Evolutionary conservation across 768 basidiomycete genomes (phyloP).

Genomic region (Suillus paluster): DNA sequence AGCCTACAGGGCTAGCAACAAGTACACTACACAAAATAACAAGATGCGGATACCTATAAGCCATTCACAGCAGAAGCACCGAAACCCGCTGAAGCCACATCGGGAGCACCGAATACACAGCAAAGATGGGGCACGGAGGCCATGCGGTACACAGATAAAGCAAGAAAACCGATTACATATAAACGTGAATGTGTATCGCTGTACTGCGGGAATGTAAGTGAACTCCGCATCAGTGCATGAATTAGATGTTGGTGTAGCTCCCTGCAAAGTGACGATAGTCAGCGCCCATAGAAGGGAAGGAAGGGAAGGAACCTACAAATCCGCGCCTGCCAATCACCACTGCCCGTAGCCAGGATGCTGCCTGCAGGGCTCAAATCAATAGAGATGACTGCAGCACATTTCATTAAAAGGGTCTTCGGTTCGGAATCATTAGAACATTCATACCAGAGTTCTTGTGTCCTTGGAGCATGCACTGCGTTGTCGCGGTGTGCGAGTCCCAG

Average conservation of each 20-base stretch:
- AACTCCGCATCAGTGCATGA: not conserved
- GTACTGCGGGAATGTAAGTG: slow-evolving; percentile 3
- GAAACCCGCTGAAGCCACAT: not conserved
- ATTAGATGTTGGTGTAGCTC: slow-evolving; percentile 9
- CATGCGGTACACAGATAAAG: not conserved
- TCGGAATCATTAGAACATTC: slow-evolving; percentile 19
- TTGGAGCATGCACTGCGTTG: slow-evolving; percentile 39
- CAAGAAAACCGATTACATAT: slow-evolving; percentile 1
- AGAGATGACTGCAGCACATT: slow-evolving; percentile 35
- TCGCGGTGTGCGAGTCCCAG: slow-evolving; percentile 40
- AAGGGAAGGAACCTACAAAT: slow-evolving; percentile 35
- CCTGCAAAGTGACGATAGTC: not conserved
- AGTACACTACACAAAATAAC: slow-evolving; percentile 4
- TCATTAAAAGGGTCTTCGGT: not conserved
- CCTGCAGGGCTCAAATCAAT: slow-evolving; percentile 42
- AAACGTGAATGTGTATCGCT: not conserved
- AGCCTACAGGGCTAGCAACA: slow-evolving; percentile 2
- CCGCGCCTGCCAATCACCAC: slow-evolving; percentile 41
- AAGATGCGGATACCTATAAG: not conserved
- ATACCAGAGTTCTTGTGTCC: slow-evolving; percentile 39
- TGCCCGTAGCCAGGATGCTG: slow-evolving; percentile 38
- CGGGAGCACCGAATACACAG: not conserved
- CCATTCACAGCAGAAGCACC: slow-evolving; percentile 2
- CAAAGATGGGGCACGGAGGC: not conserved
- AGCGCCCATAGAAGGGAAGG: slow-evolving; percentile 14